Evolutionary conservation across 345 rosid genomes (phyloP).

Genomic region (Hibiscus syriacus): DNA sequence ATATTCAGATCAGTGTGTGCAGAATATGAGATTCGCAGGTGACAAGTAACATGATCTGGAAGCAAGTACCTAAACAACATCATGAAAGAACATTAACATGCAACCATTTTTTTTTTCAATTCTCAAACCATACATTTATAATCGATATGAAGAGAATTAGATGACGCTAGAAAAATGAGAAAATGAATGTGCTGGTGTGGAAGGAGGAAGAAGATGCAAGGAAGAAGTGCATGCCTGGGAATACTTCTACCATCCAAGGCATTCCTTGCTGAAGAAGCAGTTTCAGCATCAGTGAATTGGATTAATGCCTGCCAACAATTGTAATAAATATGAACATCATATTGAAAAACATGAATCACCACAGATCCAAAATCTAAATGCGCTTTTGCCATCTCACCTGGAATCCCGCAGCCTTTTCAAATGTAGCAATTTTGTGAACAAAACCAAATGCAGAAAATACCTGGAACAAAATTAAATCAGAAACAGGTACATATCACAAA

Average conservation of each 20-base stretch:
- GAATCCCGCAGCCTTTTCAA: conserved; percentile 97
- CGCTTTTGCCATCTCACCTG: conserved; percentile 44
- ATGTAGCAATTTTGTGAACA: conserved; percentile 98
- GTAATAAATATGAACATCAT: conserved; percentile 10
- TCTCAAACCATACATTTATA: neutral
- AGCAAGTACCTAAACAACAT: conserved; percentile 64
- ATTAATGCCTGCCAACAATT: conserved; percentile 64
- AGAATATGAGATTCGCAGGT: conserved; percentile 85
- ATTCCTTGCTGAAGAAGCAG: conserved; percentile 78
- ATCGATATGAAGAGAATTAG: neutral
- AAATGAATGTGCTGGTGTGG: neutral
- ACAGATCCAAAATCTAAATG: neutral
- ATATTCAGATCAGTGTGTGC: conserved; percentile 96
- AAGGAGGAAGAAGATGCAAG: conserved; percentile 1
- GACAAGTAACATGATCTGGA: conserved; percentile 72
- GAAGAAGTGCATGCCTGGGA: conserved; percentile 45
- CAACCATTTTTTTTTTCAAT: neutral
- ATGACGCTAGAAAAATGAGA: neutral
- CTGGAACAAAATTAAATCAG: conserved; percentile 36
- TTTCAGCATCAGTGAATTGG: conserved; percentile 83
- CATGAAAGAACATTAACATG: neutral
- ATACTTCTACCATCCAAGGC: conserved; percentile 97
- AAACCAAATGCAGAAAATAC: conserved; percentile 98
- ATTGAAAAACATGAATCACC: conserved; percentile 2
- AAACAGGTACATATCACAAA: conserved; percentile 11